These are phyloP conservation scores for Cicer yamashitae DNA, from an alignment of 306 rosid species.

Conservation along the genomic window DNA sequence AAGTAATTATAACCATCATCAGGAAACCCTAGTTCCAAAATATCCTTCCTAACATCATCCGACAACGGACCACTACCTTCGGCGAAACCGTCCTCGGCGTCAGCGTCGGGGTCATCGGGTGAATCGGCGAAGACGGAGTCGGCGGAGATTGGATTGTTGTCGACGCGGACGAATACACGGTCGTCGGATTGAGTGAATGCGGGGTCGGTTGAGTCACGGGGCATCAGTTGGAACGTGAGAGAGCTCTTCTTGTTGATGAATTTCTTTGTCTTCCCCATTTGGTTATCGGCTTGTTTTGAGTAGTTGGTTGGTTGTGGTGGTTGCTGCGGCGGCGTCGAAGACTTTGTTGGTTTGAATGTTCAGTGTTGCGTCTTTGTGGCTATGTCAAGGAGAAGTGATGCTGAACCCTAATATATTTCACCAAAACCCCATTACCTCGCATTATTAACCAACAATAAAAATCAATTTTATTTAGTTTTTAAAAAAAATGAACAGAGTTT, in stretches of 20 bases:
- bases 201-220: slow-evolving; percentile 88
- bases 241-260: slow-evolving; percentile 85
- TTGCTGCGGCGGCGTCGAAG: not conserved
- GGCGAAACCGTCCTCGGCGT: not conserved
- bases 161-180: slow-evolving; percentile 81
- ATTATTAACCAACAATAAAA: too few species aligned
- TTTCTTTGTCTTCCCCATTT: slow-evolving; percentile 55
- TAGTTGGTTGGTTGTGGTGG: too few species aligned
- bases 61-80: slow-evolving; percentile 46
- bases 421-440: too few species aligned
- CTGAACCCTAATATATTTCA: not conserved
- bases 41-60: slow-evolving; percentile 70
- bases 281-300: not conserved
- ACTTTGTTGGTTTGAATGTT: not conserved
- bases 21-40: slow-evolving; percentile 85
- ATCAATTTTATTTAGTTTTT: too few species aligned
- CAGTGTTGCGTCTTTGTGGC: not conserved
- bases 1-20: slow-evolving; percentile 94
- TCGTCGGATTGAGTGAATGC: slow-evolving; percentile 56
- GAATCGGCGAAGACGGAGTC: slow-evolving; percentile 66
- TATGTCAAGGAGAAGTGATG: not conserved
- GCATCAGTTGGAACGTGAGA: slow-evolving; percentile 68
- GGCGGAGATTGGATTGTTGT: slow-evolving; percentile 56
- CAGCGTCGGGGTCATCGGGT: slow-evolving; percentile 54
- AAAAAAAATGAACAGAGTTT: too few species aligned